Conservation (phyloP, 352 stramenopile species). For the Phytophthora pinifolia region DNA sequence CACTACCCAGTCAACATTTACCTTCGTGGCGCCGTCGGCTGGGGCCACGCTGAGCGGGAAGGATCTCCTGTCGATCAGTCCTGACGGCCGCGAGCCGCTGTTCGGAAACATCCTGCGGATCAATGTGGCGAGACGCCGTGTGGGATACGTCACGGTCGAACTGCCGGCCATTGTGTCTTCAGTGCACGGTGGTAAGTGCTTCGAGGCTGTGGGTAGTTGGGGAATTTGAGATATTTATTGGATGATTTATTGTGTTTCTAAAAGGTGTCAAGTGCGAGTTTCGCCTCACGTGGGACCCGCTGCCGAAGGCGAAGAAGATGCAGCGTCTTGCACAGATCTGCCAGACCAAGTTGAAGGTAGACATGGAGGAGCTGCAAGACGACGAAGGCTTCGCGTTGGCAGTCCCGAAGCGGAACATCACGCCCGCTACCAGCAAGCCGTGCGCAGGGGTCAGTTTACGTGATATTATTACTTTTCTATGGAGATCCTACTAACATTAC, state of each 20-base stretch:
- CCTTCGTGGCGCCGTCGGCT: conserved; percentile 35
- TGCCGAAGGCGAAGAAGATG: conserved; percentile 41
- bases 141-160: conserved; percentile 52
- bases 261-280: conserved; percentile 64
- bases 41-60: conserved; percentile 35
- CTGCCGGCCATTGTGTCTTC: conserved; percentile 45
- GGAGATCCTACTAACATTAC: background rate
- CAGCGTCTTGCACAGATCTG: conserved; percentile 42
- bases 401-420: conserved; percentile 41
- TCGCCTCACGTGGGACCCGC: conserved; percentile 44
- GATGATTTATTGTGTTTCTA: conserved; percentile 3
- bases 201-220: background rate
- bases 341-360: conserved; percentile 35
- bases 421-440: conserved; percentile 14
- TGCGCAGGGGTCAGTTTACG: conserved; percentile 32
- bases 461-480: background rate
- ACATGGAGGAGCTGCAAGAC: conserved; percentile 17
- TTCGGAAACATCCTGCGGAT: conserved; percentile 70
- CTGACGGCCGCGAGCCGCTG: conserved; percentile 41
- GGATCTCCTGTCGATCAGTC: conserved; percentile 39
- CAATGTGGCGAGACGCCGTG: conserved; percentile 44
- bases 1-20: conserved; percentile 30
- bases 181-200: conserved; percentile 49
- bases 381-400: conserved; percentile 36
- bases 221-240: conserved; percentile 4